Conservation (phyloP, 805 yeast species). For the Metschnikowia arizonensis region DNA sequence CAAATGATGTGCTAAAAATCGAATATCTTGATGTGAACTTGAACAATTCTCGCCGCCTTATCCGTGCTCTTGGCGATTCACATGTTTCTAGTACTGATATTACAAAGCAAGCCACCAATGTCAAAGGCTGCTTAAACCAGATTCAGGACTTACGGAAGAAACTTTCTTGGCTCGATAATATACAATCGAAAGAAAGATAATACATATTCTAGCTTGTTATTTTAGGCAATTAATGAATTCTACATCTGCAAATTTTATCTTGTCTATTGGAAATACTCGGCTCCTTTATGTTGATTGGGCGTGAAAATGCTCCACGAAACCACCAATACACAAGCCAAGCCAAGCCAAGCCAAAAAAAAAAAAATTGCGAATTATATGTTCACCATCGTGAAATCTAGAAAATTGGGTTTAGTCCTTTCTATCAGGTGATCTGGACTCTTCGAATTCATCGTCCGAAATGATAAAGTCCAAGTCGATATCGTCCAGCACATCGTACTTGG, state of each 20-base stretch:
- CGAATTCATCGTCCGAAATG: conserved; percentile 16
- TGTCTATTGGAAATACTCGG: not conserved
- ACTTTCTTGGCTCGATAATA: conserved; percentile 15
- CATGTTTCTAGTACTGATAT: conserved; percentile 7
- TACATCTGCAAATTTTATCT: not conserved
- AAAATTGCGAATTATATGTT: not conserved
- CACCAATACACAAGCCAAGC: not conserved
- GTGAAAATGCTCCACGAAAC: not conserved
- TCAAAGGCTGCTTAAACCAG: conserved; percentile 8
- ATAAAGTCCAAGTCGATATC: conserved; percentile 18
- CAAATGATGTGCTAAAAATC: conserved; percentile 30
- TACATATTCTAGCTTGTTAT: too few species aligned
- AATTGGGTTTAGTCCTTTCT: not conserved
- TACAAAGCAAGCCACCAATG: conserved; percentile 3
- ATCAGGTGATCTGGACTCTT: not conserved
- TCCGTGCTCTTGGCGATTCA: conserved; percentile 18
- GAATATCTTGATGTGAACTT: conserved; percentile 38
- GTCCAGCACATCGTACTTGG: conserved; percentile 16
- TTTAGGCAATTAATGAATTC: not conserved
- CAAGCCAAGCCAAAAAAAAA: too few species aligned
- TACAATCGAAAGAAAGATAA: conserved; percentile 1
- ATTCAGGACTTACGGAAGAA: conserved; percentile 8
- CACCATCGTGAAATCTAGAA: not conserved
- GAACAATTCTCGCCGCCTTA: conserved; percentile 35
- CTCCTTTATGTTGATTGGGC: too few species aligned